Evolutionary conservation across 371 early-diverging fungal species (phyloP), one percentile per base, ranked within the genome.

Genomic region (Homolaphlyctis polyrhiza): DNA sequence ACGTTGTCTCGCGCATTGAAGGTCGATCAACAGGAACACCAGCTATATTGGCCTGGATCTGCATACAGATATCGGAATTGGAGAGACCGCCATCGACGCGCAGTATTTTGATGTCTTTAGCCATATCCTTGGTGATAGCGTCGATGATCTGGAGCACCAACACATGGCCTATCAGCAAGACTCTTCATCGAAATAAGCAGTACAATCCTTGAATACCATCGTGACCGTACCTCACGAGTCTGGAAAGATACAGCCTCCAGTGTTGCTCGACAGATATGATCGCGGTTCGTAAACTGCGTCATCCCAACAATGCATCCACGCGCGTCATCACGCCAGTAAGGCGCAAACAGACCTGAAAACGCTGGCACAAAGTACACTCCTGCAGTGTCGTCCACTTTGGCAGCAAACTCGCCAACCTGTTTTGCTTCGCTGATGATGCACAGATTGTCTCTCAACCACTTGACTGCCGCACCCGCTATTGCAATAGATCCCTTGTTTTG

Each of bases 351-450:
- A 3, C 96, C 96, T 13, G 90, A 89, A 72, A 96, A 94, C 0
- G 97, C 96, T 0, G 96, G 91, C 35, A 96, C 93, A 85, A 96
- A 97, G 75, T 92, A 89, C 4, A 95, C 93, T 34, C 92, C 96
- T 35, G 90, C 93, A 29, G 88, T 93, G 57, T 91, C 85, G 32
- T 79, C 70, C 18, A 91, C 92, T 25, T 62, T 55, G 1, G 69
- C 69, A 8, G 87, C 89, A 1, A 87, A 68, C 23, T 59, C 64
- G 60, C 85, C 88, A 57, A 97, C 86, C 60, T 97, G 93, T 39
- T 70, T 63, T 0, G 93, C 76, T 2, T 78, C 67, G 30, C 80
- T 67, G 57, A 95, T 92, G 36, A 97, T 74, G 6, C 90, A 89
- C 52, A 97, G 64, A 66, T 89, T 92, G 69, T 95, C 92, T 35